Evolutionary conservation across 1,139 yeast genomes (phyloP), one percentile per base, ranked within the genome.

Genomic region (Debaryomyces robertsiae): DNA sequence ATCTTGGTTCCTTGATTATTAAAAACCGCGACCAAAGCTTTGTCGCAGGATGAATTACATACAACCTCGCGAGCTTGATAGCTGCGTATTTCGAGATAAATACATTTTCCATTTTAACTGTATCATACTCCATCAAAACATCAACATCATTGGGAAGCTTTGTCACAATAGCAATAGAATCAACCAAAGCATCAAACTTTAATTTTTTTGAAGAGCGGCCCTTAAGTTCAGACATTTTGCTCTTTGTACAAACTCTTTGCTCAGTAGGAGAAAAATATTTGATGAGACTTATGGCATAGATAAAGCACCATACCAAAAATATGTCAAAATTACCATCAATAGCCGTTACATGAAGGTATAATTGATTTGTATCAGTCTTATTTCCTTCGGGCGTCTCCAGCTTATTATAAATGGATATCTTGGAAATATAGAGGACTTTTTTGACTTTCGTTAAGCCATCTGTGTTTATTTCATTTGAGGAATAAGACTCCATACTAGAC

Each of bases 1-100:
- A 68, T 35, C 35, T 62, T 40, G 62, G 70, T 53, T 78, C 77
- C 53, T 47, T 73, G 45, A 61, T 65, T 2, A 66, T 56, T 24
- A 73, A 52, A 29, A 72, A 53, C 33, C 77, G 54, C 0, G 75
- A 52, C 79, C 79, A 73, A 13, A 69, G 55, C 22, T 67, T 66
- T 4, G 81, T 74, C 2, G 71, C 65, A 0, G 87, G 86, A 41
- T 80, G 82, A 10, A 69, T 62, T 7, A 80, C 79, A 51, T 76
- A 81, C 36, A 80, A 55, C 31, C 84, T 60, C 22, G 69, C 54
- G 39, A 65, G 69, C 33, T 63, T 62, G 15, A 76, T 60, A 13
- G 57, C 54, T 6, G 69, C 48, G 4, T 57, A 44, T 28, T 60
- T 69, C 24, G 64, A 52, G 3, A 53, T 59, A 19, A 65, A 53